Percentiles rank a stretch among this genome's conserved stretches.
phyloP scores from a whole-genome alignment of 176 grass and related monocot genomes.

The Melocanna baccifera region DNA sequence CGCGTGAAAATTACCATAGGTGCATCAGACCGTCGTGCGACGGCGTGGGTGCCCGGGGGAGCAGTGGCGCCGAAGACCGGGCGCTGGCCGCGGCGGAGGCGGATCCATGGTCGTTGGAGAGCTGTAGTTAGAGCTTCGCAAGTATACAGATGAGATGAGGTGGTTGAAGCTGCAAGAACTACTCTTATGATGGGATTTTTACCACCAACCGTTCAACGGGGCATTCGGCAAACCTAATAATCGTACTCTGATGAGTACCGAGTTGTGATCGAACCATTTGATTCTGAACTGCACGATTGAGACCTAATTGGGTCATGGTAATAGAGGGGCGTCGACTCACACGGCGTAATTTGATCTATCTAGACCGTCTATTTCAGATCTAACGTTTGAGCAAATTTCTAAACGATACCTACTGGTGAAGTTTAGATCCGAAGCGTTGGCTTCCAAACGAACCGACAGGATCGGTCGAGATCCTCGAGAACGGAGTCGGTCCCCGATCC shows the following conservation, averaged over 20 bases:
- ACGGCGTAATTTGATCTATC: background rate
- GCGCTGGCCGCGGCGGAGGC: background rate
- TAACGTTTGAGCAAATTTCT: background rate
- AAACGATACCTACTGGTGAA: background rate
- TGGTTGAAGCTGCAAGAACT: background rate
- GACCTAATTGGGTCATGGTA: background rate
- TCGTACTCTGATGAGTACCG: background rate
- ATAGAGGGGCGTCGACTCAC: background rate
- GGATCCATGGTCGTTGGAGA: background rate
- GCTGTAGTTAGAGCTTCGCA: no score
- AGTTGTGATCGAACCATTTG: background rate
- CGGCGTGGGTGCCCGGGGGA: background rate
- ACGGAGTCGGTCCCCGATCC: background rate
- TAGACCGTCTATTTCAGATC: background rate
- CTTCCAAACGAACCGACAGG: background rate
- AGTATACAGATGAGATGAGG: background rate
- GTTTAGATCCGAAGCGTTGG: constrained; percentile 16
- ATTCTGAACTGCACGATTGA: background rate
- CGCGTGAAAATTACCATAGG: no score
- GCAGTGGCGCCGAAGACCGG: constrained; percentile 42
- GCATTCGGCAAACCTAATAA: background rate
- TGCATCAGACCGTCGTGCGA: no score
- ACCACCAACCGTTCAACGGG: background rate
- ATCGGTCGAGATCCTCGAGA: background rate
- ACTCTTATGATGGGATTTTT: background rate